phyloP scores from a whole-genome alignment of 2,329 filamentous ascomycete species.

The Lachnellula occidentalis region DNA sequence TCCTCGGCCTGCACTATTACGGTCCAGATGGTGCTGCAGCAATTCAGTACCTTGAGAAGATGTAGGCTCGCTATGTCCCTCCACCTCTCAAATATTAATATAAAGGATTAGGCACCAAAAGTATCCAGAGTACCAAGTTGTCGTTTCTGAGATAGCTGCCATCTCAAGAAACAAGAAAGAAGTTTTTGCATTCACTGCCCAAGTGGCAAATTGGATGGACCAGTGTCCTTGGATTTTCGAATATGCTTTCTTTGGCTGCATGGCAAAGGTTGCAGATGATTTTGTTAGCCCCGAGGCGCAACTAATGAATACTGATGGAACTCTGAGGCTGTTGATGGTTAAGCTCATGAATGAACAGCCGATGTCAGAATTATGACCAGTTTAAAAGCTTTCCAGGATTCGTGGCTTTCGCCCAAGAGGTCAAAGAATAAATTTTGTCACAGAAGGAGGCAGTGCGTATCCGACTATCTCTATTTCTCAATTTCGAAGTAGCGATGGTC shows the following conservation, averaged over 20 bases:
- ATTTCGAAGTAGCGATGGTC: too few species aligned
- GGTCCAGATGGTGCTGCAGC: conserved; percentile 31
- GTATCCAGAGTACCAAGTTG: conserved; percentile 33
- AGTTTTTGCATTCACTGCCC: conserved; percentile 36
- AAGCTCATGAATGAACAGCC: conserved; percentile 25
- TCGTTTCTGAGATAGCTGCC: conserved; percentile 39
- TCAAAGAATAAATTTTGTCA: too few species aligned
- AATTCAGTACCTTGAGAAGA: conserved; percentile 33
- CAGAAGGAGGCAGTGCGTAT: too few species aligned
- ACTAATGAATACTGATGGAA: conserved; percentile 39
- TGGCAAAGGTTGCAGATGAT: conserved; percentile 36
- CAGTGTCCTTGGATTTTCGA: conserved; percentile 36
- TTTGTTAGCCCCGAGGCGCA: conserved; percentile 43
- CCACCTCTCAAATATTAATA: neutral
- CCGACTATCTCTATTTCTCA: too few species aligned
- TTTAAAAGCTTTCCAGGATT: neutral
- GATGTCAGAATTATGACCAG: conserved; percentile 7
- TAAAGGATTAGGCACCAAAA: conserved; percentile 17
- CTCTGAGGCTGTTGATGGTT: conserved; percentile 32
- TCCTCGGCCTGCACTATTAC: conserved; percentile 41
- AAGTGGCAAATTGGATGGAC: conserved; percentile 40
- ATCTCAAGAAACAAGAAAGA: conserved; percentile 34
- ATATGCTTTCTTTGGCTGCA: conserved; percentile 42
- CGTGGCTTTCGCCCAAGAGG: too few species aligned
- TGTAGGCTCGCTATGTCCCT: conserved; percentile 22